A percentile compares a stretch with the other conserved stretches of the same genome.
Conservation (phyloP, 228 moss, liverwort and hornwort species). For the Sphagnum magellanicum region DNA sequence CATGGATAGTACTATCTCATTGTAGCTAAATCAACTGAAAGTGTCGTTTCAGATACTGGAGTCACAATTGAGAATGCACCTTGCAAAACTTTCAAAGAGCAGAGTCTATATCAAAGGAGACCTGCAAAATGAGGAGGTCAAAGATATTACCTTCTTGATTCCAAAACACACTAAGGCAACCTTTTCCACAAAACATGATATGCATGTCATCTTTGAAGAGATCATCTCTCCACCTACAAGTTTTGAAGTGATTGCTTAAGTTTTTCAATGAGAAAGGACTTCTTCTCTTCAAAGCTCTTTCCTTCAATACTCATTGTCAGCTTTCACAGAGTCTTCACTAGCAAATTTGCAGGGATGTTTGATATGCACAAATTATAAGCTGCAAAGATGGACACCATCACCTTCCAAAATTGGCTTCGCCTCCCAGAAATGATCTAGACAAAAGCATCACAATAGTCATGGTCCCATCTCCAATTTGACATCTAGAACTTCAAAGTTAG, state of each 20-base stretch:
- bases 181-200: slow-evolving; percentile 76
- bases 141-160: slow-evolving; percentile 69
- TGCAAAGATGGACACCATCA: slow-evolving; percentile 86
- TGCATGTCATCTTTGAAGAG: slow-evolving; percentile 97
- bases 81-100: no score
- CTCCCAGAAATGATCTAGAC: slow-evolving; percentile 82
- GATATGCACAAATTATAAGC: slow-evolving; percentile 81
- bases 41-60: not conserved
- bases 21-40: slow-evolving; percentile 39
- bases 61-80: no score
- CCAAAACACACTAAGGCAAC: slow-evolving; percentile 82
- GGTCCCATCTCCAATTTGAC: slow-evolving; percentile 94
- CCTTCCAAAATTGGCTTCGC: slow-evolving; percentile 93
- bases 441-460: slow-evolving; percentile 82
- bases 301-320: slow-evolving; percentile 94
- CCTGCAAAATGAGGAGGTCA: no score
- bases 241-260: slow-evolving; percentile 93
- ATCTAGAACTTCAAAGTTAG: not conserved
- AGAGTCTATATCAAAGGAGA: no score
- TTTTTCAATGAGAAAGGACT: slow-evolving; percentile 67
- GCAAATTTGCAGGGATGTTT: slow-evolving; percentile 56
- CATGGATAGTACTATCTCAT: slow-evolving; percentile 89
- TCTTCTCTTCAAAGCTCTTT: slow-evolving; percentile 83
- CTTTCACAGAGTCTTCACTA: slow-evolving; percentile 71
- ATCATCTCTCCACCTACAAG: slow-evolving; percentile 98